Base-by-base conservation (phyloP, 352 stramenopile genomes). In the Phytopythium ostracodes region DNA sequence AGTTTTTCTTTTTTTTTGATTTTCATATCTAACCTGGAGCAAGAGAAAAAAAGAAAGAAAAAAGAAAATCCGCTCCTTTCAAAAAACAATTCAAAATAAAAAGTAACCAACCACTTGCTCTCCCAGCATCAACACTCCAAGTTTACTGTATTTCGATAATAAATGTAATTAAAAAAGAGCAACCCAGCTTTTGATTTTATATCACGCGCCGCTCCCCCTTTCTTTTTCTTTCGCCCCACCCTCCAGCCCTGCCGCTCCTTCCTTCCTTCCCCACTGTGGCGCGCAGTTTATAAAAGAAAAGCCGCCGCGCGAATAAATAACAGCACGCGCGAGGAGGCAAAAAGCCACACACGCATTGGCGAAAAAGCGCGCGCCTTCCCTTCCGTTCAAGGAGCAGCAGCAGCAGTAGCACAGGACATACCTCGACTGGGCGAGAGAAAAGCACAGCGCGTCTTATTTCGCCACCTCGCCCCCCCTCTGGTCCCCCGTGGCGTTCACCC, bases 231-330 rank as follows among this genome's bases (percentile, higher is more conserved):
- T 47, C 42, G 42, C 42, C 42, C 38, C 38, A 11, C 33, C 42
- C 42, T 7, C 4, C n/a, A n/a, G n/a, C n/a, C 14, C 42, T 9
- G 42, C 42, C 14, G 42, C 42, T 11, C 43, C 44, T 29, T 50
- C 9, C 44, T 50, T 50, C 44, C 9, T 22, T 50, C 31, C 44
- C 42, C 33, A 47, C 2, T 9, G 15, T 24, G 11, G 46, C 46
- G 22, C 24, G 25, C 46, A 53, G 46, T 53, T 35, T 53, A 35
- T 53, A 53, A 53, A 53, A 52, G 44, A 29, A 29, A 49, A 25
- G 44, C n/a, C 42, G 42, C 18, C 20, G 42, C 22, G 24, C 22
- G 22, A 18, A 25, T 17, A 29, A 14, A n/a, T 9, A 22, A 29
- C 43, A 29, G 14, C 40, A 50, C 29, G 44, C 44, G 44, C n/a